phyloP scores from a whole-genome alignment of 768 basidiomycete species.

The Termitomyces sp. region DNA sequence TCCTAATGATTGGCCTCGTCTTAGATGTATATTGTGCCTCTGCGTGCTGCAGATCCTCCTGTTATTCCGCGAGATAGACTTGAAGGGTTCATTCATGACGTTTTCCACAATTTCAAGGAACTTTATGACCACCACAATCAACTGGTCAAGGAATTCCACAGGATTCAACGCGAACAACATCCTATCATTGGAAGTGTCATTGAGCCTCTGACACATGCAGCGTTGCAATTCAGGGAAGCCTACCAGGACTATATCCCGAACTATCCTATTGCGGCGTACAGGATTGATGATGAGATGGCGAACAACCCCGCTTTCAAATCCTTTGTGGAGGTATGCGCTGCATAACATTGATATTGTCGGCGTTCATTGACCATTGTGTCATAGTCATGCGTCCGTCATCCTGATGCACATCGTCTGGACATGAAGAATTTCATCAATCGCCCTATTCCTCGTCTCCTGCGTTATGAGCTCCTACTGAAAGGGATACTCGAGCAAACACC shows the following conservation, averaged over 20 bases:
- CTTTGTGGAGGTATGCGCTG: constrained; percentile 69
- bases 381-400: constrained; percentile 53
- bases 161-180: constrained; percentile 86
- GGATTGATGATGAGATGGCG: constrained; percentile 85
- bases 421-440: constrained; percentile 93
- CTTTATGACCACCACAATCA: constrained; percentile 71
- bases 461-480: constrained; percentile 84
- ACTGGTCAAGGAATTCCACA: constrained; percentile 77
- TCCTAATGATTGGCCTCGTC: background rate
- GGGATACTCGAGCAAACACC: constrained; percentile 76
- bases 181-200: constrained; percentile 77
- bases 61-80: constrained; percentile 72
- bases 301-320: constrained; percentile 76
- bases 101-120: constrained; percentile 85
- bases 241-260: constrained; percentile 95
- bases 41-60: constrained; percentile 70
- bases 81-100: constrained; percentile 76
- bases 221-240: constrained; percentile 87
- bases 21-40: constrained; percentile 79
- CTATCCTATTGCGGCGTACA: constrained; percentile 86
- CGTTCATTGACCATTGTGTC: constrained; percentile 17
- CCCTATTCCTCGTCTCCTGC: constrained; percentile 84
- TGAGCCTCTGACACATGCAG: constrained; percentile 82
- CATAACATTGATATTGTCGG: background rate
- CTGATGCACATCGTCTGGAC: constrained; percentile 77